phyloP scores from a whole-genome alignment of 2,329 filamentous ascomycete species.

The Sporothrix pallida region DNA sequence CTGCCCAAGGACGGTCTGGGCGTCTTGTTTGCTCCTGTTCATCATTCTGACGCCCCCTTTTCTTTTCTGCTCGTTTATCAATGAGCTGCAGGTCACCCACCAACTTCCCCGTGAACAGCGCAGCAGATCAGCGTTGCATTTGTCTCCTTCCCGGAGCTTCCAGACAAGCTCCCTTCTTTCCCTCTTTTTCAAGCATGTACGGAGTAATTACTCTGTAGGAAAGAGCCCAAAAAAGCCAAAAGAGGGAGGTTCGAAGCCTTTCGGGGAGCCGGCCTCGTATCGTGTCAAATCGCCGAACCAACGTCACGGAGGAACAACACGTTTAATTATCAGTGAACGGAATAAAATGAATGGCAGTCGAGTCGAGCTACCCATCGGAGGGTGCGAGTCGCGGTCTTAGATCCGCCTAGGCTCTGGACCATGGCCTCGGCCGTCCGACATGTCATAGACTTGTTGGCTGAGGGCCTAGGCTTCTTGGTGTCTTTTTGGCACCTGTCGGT shows the following conservation, averaged over 20 bases:
- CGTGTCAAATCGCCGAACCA: slow-evolving; percentile 6
- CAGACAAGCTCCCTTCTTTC: slow-evolving; percentile 10
- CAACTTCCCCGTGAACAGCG: slow-evolving; percentile 18
- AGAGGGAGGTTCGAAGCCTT: neutral
- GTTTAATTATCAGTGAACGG: neutral
- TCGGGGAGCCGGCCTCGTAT: slow-evolving; percentile 21
- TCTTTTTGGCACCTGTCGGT: neutral
- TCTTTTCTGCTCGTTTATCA: neutral
- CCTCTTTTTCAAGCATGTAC: neutral
- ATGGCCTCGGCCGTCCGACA: slow-evolving; percentile 13
- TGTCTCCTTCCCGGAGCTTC: slow-evolving; percentile 18
- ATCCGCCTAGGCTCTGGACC: slow-evolving; percentile 12
- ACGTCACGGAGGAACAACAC: neutral
- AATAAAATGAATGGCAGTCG: slow-evolving; percentile 12
- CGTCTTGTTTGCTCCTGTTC: slow-evolving; percentile 25
- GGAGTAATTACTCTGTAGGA: neutral
- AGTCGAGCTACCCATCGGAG: neutral
- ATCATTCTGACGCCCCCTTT: slow-evolving; percentile 10
- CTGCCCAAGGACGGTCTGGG: slow-evolving; percentile 11
- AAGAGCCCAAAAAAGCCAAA: neutral
- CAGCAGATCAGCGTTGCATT: slow-evolving; percentile 23
- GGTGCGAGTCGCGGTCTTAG: neutral
- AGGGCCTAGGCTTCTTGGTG: slow-evolving; percentile 4
- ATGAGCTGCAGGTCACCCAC: neutral
- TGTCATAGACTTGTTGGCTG: slow-evolving; percentile 5